phyloP scores from a whole-genome alignment of 140 eudicot genomes.

The Ambrosia hybrid region DNA sequence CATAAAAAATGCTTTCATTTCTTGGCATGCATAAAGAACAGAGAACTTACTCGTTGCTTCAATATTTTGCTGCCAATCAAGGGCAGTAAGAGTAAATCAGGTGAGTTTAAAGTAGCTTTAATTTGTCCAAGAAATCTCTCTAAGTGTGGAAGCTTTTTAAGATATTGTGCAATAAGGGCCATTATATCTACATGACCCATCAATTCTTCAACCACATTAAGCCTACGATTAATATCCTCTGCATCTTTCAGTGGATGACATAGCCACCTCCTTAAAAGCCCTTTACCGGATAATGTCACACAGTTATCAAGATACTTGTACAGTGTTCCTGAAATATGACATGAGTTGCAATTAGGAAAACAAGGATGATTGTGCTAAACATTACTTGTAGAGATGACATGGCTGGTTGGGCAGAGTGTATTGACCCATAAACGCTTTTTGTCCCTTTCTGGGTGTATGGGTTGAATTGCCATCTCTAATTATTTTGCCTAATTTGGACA shows the following conservation, averaged over 20 bases:
- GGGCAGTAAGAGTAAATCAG: constrained; percentile 70
- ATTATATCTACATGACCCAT: constrained; percentile 47
- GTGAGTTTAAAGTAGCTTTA: constrained; percentile 64
- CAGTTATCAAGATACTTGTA: constrained; percentile 87
- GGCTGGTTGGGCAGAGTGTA: background rate
- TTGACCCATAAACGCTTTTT: background rate
- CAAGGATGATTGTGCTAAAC: constrained; percentile 9
- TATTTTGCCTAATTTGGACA: too few relatives aligned
- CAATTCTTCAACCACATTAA: constrained; percentile 75
- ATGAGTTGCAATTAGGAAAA: constrained; percentile 14
- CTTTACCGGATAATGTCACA: constrained; percentile 78
- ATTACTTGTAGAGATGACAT: background rate
- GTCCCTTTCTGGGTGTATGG: background rate
- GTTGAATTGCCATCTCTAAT: too few relatives aligned
- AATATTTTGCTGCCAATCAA: constrained; percentile 69
- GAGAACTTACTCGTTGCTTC: constrained; percentile 77
- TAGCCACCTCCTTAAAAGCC: constrained; percentile 87
- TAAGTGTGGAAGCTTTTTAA: constrained; percentile 81
- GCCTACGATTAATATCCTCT: constrained; percentile 68
- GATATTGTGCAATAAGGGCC: constrained; percentile 54
- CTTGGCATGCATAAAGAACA: background rate
- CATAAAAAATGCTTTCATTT: background rate
- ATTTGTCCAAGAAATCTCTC: constrained; percentile 90
- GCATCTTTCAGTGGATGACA: constrained; percentile 88
- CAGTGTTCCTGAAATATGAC: constrained; percentile 63